phyloP scores from a whole-genome alignment of 2,329 filamentous ascomycete species.

The Colletotrichum liaoningense region DNA sequence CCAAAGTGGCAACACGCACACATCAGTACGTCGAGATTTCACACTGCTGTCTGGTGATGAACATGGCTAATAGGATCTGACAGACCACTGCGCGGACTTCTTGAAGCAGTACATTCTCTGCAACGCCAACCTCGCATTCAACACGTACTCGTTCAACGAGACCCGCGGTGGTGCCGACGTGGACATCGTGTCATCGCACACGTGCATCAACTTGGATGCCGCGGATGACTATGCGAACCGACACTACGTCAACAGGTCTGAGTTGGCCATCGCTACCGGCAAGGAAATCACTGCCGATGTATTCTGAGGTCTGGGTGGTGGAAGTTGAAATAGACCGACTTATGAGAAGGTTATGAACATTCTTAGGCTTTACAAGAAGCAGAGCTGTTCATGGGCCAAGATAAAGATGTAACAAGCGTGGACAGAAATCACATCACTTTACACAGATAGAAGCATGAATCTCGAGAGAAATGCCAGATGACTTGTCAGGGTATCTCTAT shows the following conservation, averaged over 20 bases:
- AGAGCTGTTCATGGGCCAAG: not conserved
- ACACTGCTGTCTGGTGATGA: too few species aligned
- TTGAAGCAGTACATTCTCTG: not conserved
- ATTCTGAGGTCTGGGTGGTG: not conserved
- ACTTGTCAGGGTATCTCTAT: constrained; percentile 37
- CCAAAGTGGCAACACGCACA: not conserved
- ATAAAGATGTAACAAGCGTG: not conserved
- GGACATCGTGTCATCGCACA: not conserved
- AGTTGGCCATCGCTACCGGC: not conserved
- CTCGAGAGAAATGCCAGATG: constrained; percentile 27
- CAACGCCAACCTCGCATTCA: not conserved
- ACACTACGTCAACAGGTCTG: not conserved
- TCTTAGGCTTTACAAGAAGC: not conserved
- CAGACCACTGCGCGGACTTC: not conserved
- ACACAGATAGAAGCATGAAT: not conserved
- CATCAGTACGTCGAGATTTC: not conserved
- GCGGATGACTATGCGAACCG: not conserved
- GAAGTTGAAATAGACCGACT: too few species aligned
- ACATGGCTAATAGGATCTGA: too few species aligned
- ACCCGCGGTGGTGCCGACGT: not conserved
- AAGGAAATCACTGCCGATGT: not conserved
- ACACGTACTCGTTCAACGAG: not conserved
- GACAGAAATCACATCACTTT: not conserved
- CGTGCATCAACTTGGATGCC: not conserved
- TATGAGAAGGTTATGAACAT: too few species aligned